phyloP scores from a whole-genome alignment of 2,329 filamentous ascomycete species.

The Colletotrichum sojae region DNA sequence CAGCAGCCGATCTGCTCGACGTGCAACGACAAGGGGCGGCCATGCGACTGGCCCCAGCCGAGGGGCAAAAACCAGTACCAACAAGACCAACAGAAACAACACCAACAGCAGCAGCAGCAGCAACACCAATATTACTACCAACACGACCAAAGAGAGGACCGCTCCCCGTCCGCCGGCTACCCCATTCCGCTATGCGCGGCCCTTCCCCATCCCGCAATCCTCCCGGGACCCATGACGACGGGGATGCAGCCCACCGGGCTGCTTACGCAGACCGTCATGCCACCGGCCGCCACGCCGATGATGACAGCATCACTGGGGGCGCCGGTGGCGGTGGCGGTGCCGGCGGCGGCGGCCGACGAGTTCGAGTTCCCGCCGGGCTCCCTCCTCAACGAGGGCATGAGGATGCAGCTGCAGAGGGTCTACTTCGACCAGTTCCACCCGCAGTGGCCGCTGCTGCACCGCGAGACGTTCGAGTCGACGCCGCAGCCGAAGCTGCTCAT shows the following conservation, averaged over 20 bases:
- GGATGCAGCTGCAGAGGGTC: slow-evolving; percentile 15
- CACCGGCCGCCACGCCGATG: background rate
- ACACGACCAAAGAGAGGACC: background rate
- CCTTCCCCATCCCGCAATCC: slow-evolving; percentile 5
- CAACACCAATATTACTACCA: background rate
- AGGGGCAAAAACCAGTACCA: background rate
- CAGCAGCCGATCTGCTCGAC: slow-evolving; percentile 30
- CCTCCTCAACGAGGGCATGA: slow-evolving; percentile 13
- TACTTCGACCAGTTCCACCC: slow-evolving; percentile 34
- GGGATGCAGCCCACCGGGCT: slow-evolving; percentile 6
- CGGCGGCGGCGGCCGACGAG: background rate
- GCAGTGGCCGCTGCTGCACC: slow-evolving; percentile 31
- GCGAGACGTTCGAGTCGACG: slow-evolving; percentile 19
- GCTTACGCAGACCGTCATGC: slow-evolving; percentile 8
- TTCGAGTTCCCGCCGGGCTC: slow-evolving; percentile 9
- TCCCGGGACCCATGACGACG: background rate
- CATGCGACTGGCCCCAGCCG: slow-evolving; percentile 30
- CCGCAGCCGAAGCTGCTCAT: slow-evolving; percentile 18
- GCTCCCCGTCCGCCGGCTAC: slow-evolving; percentile 6
- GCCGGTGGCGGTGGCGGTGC: too few relatives aligned
- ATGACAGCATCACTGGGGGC: too few relatives aligned
- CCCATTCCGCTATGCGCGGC: background rate
- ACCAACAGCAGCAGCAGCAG: background rate
- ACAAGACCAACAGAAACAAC: background rate
- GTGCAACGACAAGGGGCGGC: slow-evolving; percentile 25